A percentile compares a stretch with the other conserved stretches of the same genome.
Evolutionary conservation across 106 monocot genomes (phyloP).

Genomic region (Cymbidium sinense): DNA sequence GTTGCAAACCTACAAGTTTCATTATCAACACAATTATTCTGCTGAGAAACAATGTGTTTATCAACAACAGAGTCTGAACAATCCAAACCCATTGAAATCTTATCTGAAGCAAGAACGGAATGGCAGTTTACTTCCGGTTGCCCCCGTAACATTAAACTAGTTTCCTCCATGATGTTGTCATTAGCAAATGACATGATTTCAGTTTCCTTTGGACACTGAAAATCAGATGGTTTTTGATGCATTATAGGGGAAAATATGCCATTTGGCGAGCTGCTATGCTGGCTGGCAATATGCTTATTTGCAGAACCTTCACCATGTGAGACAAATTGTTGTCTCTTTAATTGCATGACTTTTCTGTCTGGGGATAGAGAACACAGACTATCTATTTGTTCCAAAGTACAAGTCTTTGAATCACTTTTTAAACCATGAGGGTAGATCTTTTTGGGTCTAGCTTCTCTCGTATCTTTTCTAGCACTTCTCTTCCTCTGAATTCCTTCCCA

Average conservation of each 20-base stretch:
- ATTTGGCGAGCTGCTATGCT: conserved; percentile 4
- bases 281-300: conserved; percentile 1
- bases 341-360: neutral
- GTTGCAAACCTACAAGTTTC: conserved; percentile 1
- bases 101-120: conserved; percentile 1
- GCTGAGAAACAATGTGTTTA: conserved; percentile 20
- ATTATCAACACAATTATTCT: conserved; percentile 9
- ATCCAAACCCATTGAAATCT: conserved; percentile 7
- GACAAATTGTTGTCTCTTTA: neutral
- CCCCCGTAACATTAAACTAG: neutral
- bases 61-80: conserved; percentile 20
- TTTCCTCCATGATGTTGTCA: conserved; percentile 1
- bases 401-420: neutral
- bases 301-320: conserved; percentile 2
- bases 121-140: neutral
- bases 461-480: conserved; percentile 3
- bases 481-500: conserved; percentile 41
- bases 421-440: conserved; percentile 21
- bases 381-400: conserved; percentile 10
- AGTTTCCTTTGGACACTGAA: conserved; percentile 10
- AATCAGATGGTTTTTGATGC: conserved; percentile 5
- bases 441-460: conserved; percentile 26
- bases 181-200: neutral
- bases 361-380: neutral
- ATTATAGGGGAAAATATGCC: conserved; percentile 6